Percentiles rank a stretch among this genome's conserved stretches.
These are phyloP conservation scores for Fagopyrum homotropicum DNA, from an alignment of 148 eudicot species.

Conservation along the genomic window DNA sequence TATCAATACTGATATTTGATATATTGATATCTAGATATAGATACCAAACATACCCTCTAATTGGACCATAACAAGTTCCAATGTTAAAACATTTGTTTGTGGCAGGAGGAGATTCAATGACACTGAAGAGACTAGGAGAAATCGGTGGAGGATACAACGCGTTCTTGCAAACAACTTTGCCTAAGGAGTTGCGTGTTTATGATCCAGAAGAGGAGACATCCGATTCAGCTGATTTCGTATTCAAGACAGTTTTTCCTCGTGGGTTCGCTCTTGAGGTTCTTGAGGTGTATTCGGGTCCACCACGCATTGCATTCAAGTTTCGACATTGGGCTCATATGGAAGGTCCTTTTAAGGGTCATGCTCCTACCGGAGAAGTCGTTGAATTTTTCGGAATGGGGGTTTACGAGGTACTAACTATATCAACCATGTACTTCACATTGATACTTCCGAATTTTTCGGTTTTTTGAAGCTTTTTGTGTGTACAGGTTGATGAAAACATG, in stretches of 20 bases:
- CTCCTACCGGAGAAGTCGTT: slow-evolving; percentile 57
- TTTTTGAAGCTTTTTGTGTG: not conserved
- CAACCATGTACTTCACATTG: not conserved
- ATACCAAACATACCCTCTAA: no score
- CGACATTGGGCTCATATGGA: slow-evolving; percentile 89
- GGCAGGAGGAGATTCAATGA: slow-evolving; percentile 30
- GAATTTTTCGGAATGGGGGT: slow-evolving; percentile 51
- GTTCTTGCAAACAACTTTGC: slow-evolving; percentile 39
- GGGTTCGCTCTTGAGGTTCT: slow-evolving; percentile 73
- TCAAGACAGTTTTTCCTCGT: slow-evolving; percentile 51
- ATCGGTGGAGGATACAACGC: slow-evolving; percentile 44
- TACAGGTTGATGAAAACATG: slow-evolving; percentile 29
- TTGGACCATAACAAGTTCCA: no score
- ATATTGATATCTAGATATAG: no score
- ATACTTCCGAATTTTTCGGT: not conserved
- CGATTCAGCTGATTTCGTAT: slow-evolving; percentile 27
- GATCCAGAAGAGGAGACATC: slow-evolving; percentile 34
- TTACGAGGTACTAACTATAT: slow-evolving; percentile 37
- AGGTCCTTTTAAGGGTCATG: slow-evolving; percentile 73
- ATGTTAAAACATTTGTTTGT: no score
- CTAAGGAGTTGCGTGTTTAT: slow-evolving; percentile 30
- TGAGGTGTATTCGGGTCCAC: slow-evolving; percentile 67
- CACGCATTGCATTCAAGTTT: slow-evolving; percentile 57
- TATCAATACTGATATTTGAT: no score
- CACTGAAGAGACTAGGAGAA: slow-evolving; percentile 22